Evolutionary conservation across 441 rosid species (phyloP).

Genomic region (Pelargonium citronellum): DNA sequence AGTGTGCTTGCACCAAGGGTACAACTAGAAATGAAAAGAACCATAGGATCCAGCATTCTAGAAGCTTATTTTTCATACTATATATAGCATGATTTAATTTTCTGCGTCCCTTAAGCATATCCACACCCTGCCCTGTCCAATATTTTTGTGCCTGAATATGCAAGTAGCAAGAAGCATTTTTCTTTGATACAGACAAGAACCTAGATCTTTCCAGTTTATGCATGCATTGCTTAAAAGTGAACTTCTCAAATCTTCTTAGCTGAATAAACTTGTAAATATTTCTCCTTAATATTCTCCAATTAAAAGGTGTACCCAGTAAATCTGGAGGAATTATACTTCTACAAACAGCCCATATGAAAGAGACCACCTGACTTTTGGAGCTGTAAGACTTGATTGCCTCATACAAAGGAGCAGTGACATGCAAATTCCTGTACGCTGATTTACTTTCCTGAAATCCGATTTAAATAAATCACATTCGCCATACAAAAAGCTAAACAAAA

Average conservation of each 20-base stretch:
- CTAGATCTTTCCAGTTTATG: conserved; percentile 48
- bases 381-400: conserved; percentile 44
- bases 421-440: conserved; percentile 15
- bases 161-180: conserved; percentile 28
- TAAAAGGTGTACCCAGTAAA: conserved; percentile 60
- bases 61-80: conserved; percentile 35
- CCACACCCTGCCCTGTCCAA: conserved; percentile 20
- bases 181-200: conserved; percentile 47
- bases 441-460: conserved; percentile 33
- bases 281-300: conserved; percentile 59
- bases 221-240: conserved; percentile 56
- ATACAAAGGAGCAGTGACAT: conserved; percentile 22
- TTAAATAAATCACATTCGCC: background rate
- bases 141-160: conserved; percentile 22
- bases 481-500: conserved; percentile 7
- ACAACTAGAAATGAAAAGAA: conserved; percentile 61
- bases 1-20: conserved; percentile 61
- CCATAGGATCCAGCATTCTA: conserved; percentile 75
- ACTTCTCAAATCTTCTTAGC: conserved; percentile 64
- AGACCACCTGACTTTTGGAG: conserved; percentile 59
- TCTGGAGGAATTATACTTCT: conserved; percentile 64
- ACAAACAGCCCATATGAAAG: conserved; percentile 82
- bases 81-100: conserved; percentile 20
- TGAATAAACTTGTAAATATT: conserved; percentile 62
- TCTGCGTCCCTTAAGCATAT: conserved; percentile 16